Conservation (phyloP, 169 alveolate genomes). For the Plasmodium sp. region DNA sequence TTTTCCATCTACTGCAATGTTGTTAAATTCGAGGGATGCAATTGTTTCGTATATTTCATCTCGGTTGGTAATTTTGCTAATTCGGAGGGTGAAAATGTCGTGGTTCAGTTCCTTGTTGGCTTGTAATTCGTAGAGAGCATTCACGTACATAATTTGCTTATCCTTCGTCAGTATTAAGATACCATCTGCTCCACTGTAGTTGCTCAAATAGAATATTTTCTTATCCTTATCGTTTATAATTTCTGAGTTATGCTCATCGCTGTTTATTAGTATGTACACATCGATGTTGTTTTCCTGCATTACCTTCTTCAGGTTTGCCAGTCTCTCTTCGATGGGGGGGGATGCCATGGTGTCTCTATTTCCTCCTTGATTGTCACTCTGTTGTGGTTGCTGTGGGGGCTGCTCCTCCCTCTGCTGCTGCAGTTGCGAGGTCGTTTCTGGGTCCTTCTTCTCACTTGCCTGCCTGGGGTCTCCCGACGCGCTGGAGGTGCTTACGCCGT, state of each 20-base stretch:
- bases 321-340: not conserved
- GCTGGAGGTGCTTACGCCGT: not conserved
- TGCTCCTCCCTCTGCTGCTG: not conserved
- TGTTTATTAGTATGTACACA: conserved; percentile 62
- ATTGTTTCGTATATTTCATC: conserved; percentile 46
- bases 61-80: conserved; percentile 4
- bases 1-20: conserved; percentile 72
- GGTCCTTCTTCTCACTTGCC: not conserved
- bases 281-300: conserved; percentile 59
- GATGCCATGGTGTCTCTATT: not conserved
- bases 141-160: conserved; percentile 20
- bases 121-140: conserved; percentile 71
- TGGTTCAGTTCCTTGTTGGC: conserved; percentile 56
- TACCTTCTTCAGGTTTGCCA: conserved; percentile 6
- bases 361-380: not conserved
- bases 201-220: conserved; percentile 34
- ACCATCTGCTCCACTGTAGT: conserved; percentile 69
- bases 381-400: not conserved
- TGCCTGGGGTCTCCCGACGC: not conserved
- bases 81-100: conserved; percentile 1
- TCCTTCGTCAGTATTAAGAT: conserved; percentile 52
- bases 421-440: not conserved
- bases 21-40: conserved; percentile 22
- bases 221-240: conserved; percentile 65
- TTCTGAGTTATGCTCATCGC: conserved; percentile 75